phyloP scores from a whole-genome alignment of 75 land plant species.

The Cryptomeria japonica region DNA sequence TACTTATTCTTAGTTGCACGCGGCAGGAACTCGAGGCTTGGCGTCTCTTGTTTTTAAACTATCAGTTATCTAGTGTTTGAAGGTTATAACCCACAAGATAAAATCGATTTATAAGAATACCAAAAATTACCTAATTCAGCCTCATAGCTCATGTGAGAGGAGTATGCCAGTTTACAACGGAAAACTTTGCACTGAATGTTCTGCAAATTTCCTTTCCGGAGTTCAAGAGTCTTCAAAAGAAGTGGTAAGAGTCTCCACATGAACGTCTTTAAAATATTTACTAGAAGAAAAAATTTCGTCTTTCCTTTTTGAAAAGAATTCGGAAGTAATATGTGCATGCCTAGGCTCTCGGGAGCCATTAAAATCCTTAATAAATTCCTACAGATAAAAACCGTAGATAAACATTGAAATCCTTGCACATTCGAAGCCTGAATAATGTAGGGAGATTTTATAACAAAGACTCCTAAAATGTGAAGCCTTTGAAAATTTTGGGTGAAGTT shows the following conservation, averaged over 20 bases:
- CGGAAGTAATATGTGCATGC: neutral
- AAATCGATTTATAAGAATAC: too few species aligned
- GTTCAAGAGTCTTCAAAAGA: neutral
- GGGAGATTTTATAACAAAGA: neutral
- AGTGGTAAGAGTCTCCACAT: neutral
- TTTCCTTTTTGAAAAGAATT: neutral
- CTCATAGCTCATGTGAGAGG: neutral
- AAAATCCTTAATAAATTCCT: neutral
- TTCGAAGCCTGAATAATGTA: neutral
- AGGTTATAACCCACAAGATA: too few species aligned
- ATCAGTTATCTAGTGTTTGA: too few species aligned
- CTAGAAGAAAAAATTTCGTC: neutral
- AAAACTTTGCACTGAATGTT: neutral
- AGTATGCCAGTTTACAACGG: too few species aligned
- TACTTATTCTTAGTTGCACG: too few species aligned
- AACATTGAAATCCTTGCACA: neutral
- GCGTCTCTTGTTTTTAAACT: too few species aligned
- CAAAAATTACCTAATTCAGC: neutral
- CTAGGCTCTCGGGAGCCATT: neutral
- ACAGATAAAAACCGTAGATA: neutral
- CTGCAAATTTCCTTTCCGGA: neutral
- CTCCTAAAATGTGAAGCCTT: neutral
- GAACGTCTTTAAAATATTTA: neutral
- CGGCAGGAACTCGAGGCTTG: too few species aligned
- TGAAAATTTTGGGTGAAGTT: neutral